These are phyloP conservation scores for Rhododendron williamsianum DNA, from an alignment of 148 eudicot species.

Conservation along the genomic window DNA sequence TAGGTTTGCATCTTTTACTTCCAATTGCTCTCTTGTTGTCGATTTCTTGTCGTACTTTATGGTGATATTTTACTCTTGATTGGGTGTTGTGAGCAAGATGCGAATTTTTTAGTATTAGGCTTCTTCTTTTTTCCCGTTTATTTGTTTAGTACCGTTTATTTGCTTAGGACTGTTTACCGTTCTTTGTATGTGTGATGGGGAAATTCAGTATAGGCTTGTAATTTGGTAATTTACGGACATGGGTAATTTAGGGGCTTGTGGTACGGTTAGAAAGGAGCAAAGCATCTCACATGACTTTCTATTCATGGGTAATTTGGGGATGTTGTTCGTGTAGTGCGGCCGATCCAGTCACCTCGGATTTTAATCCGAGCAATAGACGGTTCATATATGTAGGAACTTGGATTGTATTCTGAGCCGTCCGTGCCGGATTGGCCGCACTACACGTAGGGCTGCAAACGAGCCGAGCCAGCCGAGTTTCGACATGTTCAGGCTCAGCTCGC, in stretches of 20 bases:
- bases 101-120: background rate
- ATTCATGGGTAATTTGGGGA: too few species aligned
- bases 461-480: too few species aligned
- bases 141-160: background rate
- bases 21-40: background rate
- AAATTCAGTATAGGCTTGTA: background rate
- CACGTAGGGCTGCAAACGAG: too few species aligned
- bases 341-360: too few species aligned
- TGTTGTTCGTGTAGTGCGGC: too few species aligned
- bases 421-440: too few species aligned
- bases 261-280: background rate
- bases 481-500: too few species aligned
- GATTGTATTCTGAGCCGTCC: too few species aligned
- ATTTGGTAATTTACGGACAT: background rate
- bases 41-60: background rate
- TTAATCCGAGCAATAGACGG: too few species aligned
- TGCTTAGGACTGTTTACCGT: background rate
- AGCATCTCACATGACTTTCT: background rate
- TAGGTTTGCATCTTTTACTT: conserved; percentile 9
- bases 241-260: background rate
- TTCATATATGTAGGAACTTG: too few species aligned
- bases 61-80: background rate
- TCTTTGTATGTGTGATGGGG: background rate
- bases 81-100: background rate
- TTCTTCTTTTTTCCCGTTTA: too few species aligned